These are phyloP conservation scores for Pinus albicaulis DNA, from an alignment of 75 land plant species.

Conservation along the genomic window DNA sequence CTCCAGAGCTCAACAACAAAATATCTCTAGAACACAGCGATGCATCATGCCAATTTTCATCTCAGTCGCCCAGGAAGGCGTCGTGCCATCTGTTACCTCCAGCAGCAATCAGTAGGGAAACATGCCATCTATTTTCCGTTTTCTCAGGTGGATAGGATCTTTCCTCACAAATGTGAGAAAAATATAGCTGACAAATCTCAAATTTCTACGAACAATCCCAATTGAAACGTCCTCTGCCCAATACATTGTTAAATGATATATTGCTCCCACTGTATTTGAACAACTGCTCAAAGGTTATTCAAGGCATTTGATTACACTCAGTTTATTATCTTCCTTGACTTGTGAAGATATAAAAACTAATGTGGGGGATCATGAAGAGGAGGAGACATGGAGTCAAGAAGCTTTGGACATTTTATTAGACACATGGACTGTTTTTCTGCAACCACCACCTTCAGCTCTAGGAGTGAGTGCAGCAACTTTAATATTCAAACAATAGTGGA, in stretches of 20 bases:
- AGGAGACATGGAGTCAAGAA: constrained; percentile 65
- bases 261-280: constrained; percentile 72
- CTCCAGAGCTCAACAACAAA: no score
- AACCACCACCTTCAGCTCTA: constrained; percentile 38
- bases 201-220: background rate
- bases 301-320: constrained; percentile 69
- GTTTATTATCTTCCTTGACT: constrained; percentile 74
- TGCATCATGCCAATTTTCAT: no score
- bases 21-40: no score
- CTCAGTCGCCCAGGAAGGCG: no score
- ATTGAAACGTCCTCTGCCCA: no score
- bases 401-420: constrained; percentile 82
- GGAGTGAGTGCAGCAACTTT: constrained; percentile 59
- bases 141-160: no score
- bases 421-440: constrained; percentile 77
- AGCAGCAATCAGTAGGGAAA: no score
- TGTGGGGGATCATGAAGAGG: constrained; percentile 51
- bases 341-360: constrained; percentile 64
- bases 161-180: background rate
- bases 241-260: no score
- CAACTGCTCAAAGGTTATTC: constrained; percentile 66
- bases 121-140: no score
- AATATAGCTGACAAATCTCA: background rate
- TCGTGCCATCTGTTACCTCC: no score
- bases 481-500: constrained; percentile 71